Evolutionary conservation across 371 early-diverging fungal genomes (phyloP).

Genomic region (Mortierella sp.): DNA sequence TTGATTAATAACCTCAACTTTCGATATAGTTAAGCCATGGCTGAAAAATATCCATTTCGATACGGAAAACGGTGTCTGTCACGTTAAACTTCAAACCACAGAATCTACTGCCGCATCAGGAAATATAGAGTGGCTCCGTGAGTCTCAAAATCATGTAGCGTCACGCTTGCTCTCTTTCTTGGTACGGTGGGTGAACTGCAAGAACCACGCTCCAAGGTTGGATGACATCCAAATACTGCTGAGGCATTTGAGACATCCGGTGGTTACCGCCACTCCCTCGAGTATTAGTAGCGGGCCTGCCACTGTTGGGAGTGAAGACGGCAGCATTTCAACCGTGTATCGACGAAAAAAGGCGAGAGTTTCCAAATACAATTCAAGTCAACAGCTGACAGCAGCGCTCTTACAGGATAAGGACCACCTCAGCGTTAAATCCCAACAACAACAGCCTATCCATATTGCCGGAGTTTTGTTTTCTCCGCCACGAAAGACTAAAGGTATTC

Average conservation of each 20-base stretch:
- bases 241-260: slow-evolving; percentile 7
- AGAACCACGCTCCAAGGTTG: slow-evolving; percentile 34
- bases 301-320: background rate
- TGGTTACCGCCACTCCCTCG: background rate
- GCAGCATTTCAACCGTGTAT: slow-evolving; percentile 19
- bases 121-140: slow-evolving; percentile 27
- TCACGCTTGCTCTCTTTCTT: slow-evolving; percentile 35
- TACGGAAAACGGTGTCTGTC: slow-evolving; percentile 30
- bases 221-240: slow-evolving; percentile 35
- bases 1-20: background rate
- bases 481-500: slow-evolving; percentile 26
- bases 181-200: slow-evolving; percentile 46
- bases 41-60: slow-evolving; percentile 28
- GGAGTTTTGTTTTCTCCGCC: slow-evolving; percentile 48
- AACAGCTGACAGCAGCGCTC: background rate
- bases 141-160: slow-evolving; percentile 31
- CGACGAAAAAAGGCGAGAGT: slow-evolving; percentile 16
- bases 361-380: background rate
- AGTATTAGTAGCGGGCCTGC: background rate
- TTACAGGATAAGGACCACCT: background rate
- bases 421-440: background rate
- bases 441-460: slow-evolving; percentile 19
- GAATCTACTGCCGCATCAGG: background rate
- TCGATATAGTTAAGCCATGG: slow-evolving; percentile 29
- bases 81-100: slow-evolving; percentile 3